Percentiles rank a stretch among this genome's conserved stretches.
Conservation (phyloP, 139 green algal genomes). For the Chlorella sp. region DNA sequence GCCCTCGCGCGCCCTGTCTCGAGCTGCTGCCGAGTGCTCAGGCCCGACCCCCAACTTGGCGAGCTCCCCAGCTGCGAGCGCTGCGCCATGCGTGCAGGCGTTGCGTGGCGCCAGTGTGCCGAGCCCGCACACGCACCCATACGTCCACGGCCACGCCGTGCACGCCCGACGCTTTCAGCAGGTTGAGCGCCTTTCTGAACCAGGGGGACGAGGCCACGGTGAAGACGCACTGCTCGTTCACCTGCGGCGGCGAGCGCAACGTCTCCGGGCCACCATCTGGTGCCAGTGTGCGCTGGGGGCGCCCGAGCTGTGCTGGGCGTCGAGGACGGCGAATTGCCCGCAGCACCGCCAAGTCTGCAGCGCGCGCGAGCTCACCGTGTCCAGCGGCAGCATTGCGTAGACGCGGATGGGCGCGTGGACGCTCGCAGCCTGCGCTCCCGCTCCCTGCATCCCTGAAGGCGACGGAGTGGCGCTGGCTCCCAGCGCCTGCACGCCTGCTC, state of each 20-base stretch:
- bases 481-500: no score
- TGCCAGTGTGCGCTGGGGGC: background rate
- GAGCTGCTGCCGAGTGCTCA: no score
- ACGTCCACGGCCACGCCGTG: slow-evolving; percentile 84
- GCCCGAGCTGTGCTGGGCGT: background rate
- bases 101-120: background rate
- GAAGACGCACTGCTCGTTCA: background rate
- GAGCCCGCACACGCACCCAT: slow-evolving; percentile 52
- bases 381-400: background rate
- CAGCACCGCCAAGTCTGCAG: no score
- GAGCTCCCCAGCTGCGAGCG: no score
- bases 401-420: background rate
- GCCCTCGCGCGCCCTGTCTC: no score
- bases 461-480: no score
- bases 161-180: slow-evolving; percentile 64
- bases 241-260: no score
- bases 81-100: background rate
- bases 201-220: slow-evolving; percentile 38
- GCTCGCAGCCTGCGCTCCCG: no score
- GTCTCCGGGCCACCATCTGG: no score
- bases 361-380: background rate
- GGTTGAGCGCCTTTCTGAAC: slow-evolving; percentile 62
- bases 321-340: no score
- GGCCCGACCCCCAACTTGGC: no score
- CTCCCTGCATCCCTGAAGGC: no score